Evolutionary conservation across 768 basidiomycete genomes (phyloP).

Genomic region (Mycena rebaudengoi): DNA sequence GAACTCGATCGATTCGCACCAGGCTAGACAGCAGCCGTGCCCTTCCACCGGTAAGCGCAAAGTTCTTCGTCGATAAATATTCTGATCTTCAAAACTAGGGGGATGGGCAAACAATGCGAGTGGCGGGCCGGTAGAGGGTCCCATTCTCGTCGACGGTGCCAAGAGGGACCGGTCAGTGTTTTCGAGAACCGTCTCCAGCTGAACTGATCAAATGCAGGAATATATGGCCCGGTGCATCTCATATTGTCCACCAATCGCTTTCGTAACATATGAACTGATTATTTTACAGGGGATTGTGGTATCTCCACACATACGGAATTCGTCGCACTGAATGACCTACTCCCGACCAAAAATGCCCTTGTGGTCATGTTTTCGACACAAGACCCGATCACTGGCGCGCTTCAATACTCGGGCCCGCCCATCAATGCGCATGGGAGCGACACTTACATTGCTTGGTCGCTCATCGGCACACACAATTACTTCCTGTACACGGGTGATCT

Average conservation of each 20-base stretch:
- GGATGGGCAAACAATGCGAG: slow-evolving; percentile 58
- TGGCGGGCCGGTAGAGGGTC: slow-evolving; percentile 54
- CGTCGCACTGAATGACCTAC: slow-evolving; percentile 43
- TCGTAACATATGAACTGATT: background rate
- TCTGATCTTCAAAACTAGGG: slow-evolving; percentile 32
- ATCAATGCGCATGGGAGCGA: slow-evolving; percentile 47
- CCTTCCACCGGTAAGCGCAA: slow-evolving; percentile 17
- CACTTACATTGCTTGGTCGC: slow-evolving; percentile 61
- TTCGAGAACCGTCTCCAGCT: background rate
- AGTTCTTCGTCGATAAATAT: background rate
- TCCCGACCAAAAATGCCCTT: slow-evolving; percentile 54
- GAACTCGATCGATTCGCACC: slow-evolving; percentile 49
- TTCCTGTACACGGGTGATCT: slow-evolving; percentile 58
- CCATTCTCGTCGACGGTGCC: slow-evolving; percentile 63
- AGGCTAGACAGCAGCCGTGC: slow-evolving; percentile 45
- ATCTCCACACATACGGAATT: slow-evolving; percentile 50
- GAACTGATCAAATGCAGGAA: slow-evolving; percentile 27
- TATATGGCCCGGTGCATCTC: slow-evolving; percentile 34
- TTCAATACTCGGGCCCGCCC: slow-evolving; percentile 53
- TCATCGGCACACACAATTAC: slow-evolving; percentile 52
- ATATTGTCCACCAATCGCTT: background rate
- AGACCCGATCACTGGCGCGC: slow-evolving; percentile 52
- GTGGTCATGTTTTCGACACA: slow-evolving; percentile 59
- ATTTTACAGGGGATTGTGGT: slow-evolving; percentile 46
- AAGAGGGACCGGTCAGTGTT: slow-evolving; percentile 55